phyloP scores from a whole-genome alignment of 106 monocot genomes.

The Allium sativum region DNA sequence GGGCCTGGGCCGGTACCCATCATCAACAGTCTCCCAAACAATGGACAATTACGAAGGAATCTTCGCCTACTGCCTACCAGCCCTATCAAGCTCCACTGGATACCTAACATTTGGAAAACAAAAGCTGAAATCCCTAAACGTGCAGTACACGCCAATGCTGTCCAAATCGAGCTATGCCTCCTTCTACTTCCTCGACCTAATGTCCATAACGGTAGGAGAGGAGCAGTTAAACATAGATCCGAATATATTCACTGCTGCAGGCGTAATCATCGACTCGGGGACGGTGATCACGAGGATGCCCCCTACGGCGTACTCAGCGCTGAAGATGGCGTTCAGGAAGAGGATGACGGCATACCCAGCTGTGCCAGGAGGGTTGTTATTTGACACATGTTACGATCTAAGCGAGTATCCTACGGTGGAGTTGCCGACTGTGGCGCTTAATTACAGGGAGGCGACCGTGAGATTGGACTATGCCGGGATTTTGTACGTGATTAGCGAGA shows the following conservation, averaged over 20 bases:
- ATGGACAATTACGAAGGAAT: slow-evolving; percentile 1
- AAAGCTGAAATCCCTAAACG: neutral
- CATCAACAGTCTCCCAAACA: slow-evolving; percentile 10
- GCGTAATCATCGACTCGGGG: slow-evolving; percentile 57
- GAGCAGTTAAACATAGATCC: neutral
- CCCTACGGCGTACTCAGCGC: slow-evolving; percentile 25
- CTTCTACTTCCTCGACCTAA: slow-evolving; percentile 6
- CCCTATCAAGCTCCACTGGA: slow-evolving; percentile 2
- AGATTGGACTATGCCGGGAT: too few species aligned
- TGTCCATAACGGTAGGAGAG: neutral
- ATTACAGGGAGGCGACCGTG: slow-evolving; percentile 23
- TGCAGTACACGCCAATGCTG: slow-evolving; percentile 6
- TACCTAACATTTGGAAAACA: slow-evolving; percentile 11
- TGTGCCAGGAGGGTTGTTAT: slow-evolving; percentile 34
- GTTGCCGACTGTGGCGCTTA: slow-evolving; percentile 28
- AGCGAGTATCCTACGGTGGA: slow-evolving; percentile 11
- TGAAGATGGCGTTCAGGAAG: slow-evolving; percentile 24
- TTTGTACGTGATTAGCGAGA: too few species aligned
- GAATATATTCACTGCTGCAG: neutral
- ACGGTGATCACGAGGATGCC: slow-evolving; percentile 61
- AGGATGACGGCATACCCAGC: slow-evolving; percentile 22
- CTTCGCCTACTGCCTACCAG: slow-evolving; percentile 25
- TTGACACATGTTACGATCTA: slow-evolving; percentile 69
- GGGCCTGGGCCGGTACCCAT: slow-evolving; percentile 8
- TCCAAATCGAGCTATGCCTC: neutral